Percentiles rank a stretch among this genome's conserved stretches.
phyloP scores from a whole-genome alignment of 352 stramenopile genomes.

The Phytophthora nicotianae region DNA sequence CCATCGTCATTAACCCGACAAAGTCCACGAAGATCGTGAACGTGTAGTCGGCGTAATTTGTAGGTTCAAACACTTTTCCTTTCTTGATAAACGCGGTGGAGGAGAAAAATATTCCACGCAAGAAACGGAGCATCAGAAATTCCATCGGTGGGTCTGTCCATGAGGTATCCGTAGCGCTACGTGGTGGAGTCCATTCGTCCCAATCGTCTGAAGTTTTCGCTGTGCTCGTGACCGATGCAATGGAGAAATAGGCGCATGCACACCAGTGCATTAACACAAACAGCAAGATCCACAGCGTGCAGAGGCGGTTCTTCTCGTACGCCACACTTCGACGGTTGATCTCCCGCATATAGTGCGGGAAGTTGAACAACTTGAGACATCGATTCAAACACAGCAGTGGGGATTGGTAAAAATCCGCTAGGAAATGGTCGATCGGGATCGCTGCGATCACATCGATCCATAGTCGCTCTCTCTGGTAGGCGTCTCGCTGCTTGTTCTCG shows the following conservation, averaged over 20 bases:
- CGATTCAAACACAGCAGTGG: conserved; percentile 50
- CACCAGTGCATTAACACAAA: conserved; percentile 62
- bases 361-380: conserved; percentile 58
- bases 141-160: conserved; percentile 8
- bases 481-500: conserved; percentile 41
- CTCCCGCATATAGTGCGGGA: conserved; percentile 56
- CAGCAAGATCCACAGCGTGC: conserved; percentile 46
- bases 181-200: conserved; percentile 47
- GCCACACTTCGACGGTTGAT: conserved; percentile 55
- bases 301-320: conserved; percentile 56
- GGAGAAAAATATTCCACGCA: conserved; percentile 57
- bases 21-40: conserved; percentile 56
- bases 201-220: conserved; percentile 19
- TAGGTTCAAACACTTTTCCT: conserved; percentile 45
- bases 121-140: conserved; percentile 34
- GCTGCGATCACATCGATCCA: conserved; percentile 50
- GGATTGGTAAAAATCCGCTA: conserved; percentile 48
- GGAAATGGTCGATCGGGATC: conserved; percentile 61
- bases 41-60: conserved; percentile 23
- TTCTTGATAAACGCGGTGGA: conserved; percentile 51
- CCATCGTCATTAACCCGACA: conserved; percentile 46
- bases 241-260: conserved; percentile 48
- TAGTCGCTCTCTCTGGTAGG: conserved; percentile 44
- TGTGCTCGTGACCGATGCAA: conserved; percentile 22
- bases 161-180: conserved; percentile 12